These are phyloP conservation scores for Sordariomycetes sp. DNA, from an alignment of 2,329 filamentous ascomycete species.

Conservation along the genomic window DNA sequence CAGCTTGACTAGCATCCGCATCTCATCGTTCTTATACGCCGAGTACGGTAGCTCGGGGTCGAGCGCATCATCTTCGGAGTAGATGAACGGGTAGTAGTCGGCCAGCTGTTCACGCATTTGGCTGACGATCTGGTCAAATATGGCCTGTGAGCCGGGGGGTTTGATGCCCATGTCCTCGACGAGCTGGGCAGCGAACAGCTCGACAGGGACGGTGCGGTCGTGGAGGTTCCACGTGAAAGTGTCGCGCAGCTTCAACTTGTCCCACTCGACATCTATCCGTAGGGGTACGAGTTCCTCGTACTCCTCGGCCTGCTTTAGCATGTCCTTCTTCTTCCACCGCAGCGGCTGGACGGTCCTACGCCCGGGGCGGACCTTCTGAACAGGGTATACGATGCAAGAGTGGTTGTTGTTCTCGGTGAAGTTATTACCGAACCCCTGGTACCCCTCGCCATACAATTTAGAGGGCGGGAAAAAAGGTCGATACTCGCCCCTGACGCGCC, in stretches of 20 bases:
- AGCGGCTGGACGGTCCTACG: constrained; percentile 61
- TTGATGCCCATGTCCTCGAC: constrained; percentile 83
- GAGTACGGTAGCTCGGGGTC: constrained; percentile 83
- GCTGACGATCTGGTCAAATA: constrained; percentile 44
- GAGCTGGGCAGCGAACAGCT: constrained; percentile 77
- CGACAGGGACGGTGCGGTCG: constrained; percentile 67
- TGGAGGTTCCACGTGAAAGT: constrained; percentile 98
- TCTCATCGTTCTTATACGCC: constrained; percentile 97
- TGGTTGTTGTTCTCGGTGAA: constrained; percentile 59
- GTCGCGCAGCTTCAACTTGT: constrained; percentile 89
- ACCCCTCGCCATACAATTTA: constrained; percentile 59
- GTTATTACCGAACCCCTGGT: constrained; percentile 80
- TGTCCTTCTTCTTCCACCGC: constrained; percentile 65
- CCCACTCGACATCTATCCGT: constrained; percentile 84
- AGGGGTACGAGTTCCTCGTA: constrained; percentile 86
- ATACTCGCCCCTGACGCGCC: constrained; percentile 40
- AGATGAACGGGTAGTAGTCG: constrained; percentile 88
- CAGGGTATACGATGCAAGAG: constrained; percentile 66
- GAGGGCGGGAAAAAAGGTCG: constrained; percentile 41
- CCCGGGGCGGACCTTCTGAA: constrained; percentile 61
- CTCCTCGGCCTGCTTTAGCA: constrained; percentile 76
- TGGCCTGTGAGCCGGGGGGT: constrained; percentile 51
- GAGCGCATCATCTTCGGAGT: constrained; percentile 76
- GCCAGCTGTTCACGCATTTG: constrained; percentile 82
- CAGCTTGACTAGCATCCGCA: constrained; percentile 89